Percentiles rank a stretch among this genome's conserved stretches.
phyloP scores from a whole-genome alignment of 192 early-diverging fungal species.

The Coemansia sp. region DNA sequence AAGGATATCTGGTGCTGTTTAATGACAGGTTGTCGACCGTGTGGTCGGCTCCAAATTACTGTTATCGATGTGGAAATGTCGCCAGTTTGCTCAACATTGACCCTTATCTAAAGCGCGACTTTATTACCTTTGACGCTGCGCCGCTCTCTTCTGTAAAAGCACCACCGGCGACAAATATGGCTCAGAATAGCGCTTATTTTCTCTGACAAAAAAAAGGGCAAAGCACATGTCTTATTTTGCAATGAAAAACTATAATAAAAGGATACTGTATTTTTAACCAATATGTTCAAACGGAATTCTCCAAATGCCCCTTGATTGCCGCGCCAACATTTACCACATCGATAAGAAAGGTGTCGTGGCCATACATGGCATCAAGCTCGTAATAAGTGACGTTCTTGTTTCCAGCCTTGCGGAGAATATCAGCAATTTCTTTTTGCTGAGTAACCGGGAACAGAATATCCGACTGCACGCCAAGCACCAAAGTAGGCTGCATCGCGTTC shows the following conservation, averaged over 20 bases:
- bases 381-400: conserved; percentile 93
- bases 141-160: conserved; percentile 10
- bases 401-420: conserved; percentile 75
- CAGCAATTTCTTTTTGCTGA: conserved; percentile 96
- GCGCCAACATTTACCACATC: conserved; percentile 86
- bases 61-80: conserved; percentile 96
- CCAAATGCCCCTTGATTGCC: conserved; percentile 89
- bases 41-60: conserved; percentile 98
- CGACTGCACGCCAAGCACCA: conserved; percentile 91
- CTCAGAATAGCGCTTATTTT: conserved; percentile 41
- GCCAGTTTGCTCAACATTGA: conserved; percentile 84
- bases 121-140: conserved; percentile 46
- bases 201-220: conserved; percentile 5
- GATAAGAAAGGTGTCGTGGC: conserved; percentile 96
- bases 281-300: conserved; percentile 34
- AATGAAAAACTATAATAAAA: neutral
- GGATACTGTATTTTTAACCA: neutral
- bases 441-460: conserved; percentile 93
- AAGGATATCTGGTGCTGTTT: conserved; percentile 72
- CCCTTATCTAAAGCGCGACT: conserved; percentile 44
- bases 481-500: conserved; percentile 61
- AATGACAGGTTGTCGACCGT: conserved; percentile 92
- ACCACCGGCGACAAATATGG: neutral
- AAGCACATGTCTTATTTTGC: neutral
- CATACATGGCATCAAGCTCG: conserved; percentile 94